Evolutionary conservation across 139 green algal genomes (phyloP).

Genomic region (Chlorella sp.): DNA sequence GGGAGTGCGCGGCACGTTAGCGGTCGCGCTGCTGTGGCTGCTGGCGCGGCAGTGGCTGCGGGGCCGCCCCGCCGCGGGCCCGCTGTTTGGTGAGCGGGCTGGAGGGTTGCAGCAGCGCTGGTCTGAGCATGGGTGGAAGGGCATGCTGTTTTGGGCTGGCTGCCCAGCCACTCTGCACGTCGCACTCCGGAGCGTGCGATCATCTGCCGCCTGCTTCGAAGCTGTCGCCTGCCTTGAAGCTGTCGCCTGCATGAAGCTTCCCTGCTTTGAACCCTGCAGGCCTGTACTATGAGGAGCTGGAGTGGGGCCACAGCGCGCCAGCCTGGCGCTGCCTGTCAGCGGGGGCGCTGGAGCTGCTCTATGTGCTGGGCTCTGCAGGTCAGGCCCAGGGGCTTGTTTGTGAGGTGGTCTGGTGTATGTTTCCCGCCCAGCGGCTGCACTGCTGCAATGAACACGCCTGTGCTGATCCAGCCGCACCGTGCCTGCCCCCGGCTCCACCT

Average conservation of each 20-base stretch:
- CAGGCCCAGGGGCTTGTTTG: background rate
- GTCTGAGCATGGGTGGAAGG: background rate
- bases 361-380: constrained; percentile 14
- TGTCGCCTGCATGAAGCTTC: background rate
- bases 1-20: background rate
- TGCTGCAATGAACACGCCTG: too few relatives aligned
- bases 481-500: background rate
- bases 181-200: background rate
- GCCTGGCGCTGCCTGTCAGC: constrained; percentile 18
- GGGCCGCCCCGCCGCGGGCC: background rate
- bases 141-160: background rate
- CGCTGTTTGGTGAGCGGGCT: background rate
- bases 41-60: background rate
- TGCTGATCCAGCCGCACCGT: background rate
- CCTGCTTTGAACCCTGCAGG: background rate
- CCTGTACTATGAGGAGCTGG: constrained; percentile 31
- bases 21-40: background rate
- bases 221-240: background rate
- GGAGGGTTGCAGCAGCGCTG: too few relatives aligned
- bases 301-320: constrained; percentile 23
- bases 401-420: too few relatives aligned
- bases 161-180: background rate
- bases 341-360: background rate
- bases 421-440: too few relatives aligned
- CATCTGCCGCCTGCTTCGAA: background rate